Base-by-base conservation (phyloP, 2,329 filamentous ascomycete genomes). In the Cordyceps farinosa region DNA sequence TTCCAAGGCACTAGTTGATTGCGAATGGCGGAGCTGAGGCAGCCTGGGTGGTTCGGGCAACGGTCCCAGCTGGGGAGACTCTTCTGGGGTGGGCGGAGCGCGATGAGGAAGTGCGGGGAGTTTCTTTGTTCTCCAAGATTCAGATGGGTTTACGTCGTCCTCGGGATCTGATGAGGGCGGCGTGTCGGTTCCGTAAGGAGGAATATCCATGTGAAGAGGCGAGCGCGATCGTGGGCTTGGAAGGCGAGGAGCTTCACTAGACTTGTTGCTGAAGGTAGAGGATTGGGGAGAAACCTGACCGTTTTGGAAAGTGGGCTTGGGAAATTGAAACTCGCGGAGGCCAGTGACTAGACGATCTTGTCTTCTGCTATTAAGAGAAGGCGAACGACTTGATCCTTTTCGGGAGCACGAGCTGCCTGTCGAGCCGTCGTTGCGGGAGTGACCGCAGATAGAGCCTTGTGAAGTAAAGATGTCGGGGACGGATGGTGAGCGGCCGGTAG, bases 251-350 rank as follows among this genome's bases (percentile, higher is more conserved):
- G 62, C 63, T 27, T 71, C 70, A 38, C 67, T 65, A 38, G 64
- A 66, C 61, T 68, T 68, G 17, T 65, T 61, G 52, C 64, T 66
- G 38, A 67, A 69, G 15, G 66, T 65, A 17, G 68, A 66, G 13
- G 72, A 69, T 4, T 59, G 60, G 27, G 73, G 65, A 22, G 70
- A 70, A 30, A 65, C 64, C 15, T 72, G 69, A 22, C 68, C 69
- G 44, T 68, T 70, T 40, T 67, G 68, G 22, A 67, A 72, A 5
- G 74, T 73, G 10, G 74, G 73, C 29, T 69, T 72, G 38, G 77
- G 76, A 64, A 78, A 78, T 51, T 76, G 70, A 64, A 76, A 77
- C 29, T 75, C 75, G 42, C 70, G 68, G 27, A 78, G 71, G 11
- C 70, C 71, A 3, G 71, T 69, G 13, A 73, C 62, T 44, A 74